Evolutionary conservation across 106 monocot genomes (phyloP).

Genomic region (Platanthera guangdongensis): DNA sequence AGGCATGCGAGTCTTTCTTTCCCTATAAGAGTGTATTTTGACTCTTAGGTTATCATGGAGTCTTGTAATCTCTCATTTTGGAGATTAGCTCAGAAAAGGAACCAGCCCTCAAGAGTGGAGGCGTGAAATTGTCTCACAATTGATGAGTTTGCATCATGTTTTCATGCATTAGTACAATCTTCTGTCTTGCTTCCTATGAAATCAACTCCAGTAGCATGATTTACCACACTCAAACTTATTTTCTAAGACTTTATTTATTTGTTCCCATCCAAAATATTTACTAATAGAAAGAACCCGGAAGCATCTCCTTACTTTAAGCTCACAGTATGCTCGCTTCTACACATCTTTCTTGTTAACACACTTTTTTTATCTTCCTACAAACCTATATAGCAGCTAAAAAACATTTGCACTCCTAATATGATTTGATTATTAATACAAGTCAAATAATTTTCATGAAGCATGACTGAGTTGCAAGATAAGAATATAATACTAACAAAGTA

Average conservation of each 20-base stretch:
- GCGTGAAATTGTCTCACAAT: too few species aligned
- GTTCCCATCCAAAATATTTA: neutral
- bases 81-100: too few species aligned
- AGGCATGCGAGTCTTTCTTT: too few species aligned
- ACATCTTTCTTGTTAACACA: neutral
- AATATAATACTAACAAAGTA: neutral
- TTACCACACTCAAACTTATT: neutral
- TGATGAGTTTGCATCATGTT: too few species aligned
- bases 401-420: neutral
- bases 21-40: too few species aligned
- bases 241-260: neutral
- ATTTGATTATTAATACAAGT: neutral
- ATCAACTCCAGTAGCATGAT: neutral
- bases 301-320: neutral
- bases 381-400: neutral
- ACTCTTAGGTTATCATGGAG: too few species aligned
- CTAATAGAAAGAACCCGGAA: neutral
- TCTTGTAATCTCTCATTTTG: too few species aligned
- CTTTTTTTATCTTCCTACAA: neutral
- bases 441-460: neutral
- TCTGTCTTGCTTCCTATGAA: too few species aligned
- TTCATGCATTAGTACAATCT: too few species aligned
- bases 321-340: neutral
- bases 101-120: too few species aligned
- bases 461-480: neutral